Evolutionary conservation across 371 early-diverging fungal species (phyloP).

Genomic region (Mucor irregularis): DNA sequence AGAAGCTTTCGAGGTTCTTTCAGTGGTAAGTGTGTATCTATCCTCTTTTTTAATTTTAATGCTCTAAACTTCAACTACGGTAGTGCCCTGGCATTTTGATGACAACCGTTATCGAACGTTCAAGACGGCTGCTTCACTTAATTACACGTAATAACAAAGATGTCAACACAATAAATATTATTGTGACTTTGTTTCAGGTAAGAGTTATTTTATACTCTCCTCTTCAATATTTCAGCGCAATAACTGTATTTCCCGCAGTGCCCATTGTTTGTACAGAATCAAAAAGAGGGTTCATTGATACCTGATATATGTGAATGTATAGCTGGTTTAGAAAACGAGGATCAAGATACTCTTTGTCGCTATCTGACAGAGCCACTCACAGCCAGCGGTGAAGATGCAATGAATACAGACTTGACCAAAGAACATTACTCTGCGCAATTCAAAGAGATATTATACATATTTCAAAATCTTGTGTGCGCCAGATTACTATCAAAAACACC

Average conservation of each 20-base stretch:
- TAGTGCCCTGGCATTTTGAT: conserved; percentile 14
- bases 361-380: conserved; percentile 23
- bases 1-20: conserved; percentile 10
- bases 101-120: not conserved
- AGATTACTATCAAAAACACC: conserved; percentile 12
- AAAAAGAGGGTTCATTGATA: conserved; percentile 12
- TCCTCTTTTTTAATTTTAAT: not conserved
- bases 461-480: conserved; percentile 28
- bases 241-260: conserved; percentile 16
- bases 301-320: conserved; percentile 35
- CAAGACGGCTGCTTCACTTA: conserved; percentile 2
- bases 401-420: conserved; percentile 1
- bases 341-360: conserved; percentile 25
- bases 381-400: not conserved
- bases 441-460: conserved; percentile 11
- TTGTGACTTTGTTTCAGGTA: conserved; percentile 43
- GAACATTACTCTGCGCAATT: conserved; percentile 8
- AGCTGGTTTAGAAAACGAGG: conserved; percentile 5
- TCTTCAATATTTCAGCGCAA: not conserved
- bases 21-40: conserved; percentile 7
- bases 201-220: not conserved
- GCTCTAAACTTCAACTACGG: not conserved
- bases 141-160: conserved; percentile 17
- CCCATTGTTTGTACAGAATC: conserved; percentile 13
- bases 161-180: conserved; percentile 14